Conservation (phyloP, 106 monocot genomes). For the Vanilla planifolia region DNA sequence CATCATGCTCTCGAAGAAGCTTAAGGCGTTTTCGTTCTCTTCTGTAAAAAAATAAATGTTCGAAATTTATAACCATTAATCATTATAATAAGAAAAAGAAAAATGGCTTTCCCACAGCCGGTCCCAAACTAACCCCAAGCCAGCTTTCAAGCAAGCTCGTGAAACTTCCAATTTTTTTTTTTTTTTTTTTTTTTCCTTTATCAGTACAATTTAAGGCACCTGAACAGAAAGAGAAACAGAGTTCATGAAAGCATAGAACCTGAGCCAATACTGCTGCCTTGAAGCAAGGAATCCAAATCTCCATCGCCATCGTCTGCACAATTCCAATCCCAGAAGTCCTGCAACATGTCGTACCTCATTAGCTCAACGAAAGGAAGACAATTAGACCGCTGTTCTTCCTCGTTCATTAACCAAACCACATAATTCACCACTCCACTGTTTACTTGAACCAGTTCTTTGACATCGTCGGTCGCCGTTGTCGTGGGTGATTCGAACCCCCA, state of each 20-base stretch:
- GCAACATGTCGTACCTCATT: not conserved
- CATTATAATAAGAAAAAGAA: too few species aligned
- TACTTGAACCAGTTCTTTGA: conserved; percentile 27
- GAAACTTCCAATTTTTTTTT: too few species aligned
- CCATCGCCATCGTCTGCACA: conserved; percentile 12
- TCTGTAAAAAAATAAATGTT: not conserved
- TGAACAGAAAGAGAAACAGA: not conserved
- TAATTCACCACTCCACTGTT: not conserved
- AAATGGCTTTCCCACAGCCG: too few species aligned
- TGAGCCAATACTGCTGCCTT: not conserved
- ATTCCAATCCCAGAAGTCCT: conserved; percentile 65
- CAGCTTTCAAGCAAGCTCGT: too few species aligned
- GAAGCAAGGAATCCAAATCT: conserved; percentile 7
- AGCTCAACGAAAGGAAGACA: not conserved
- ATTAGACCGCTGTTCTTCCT: not conserved
- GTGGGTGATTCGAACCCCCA: not conserved
- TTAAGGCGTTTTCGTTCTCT: not conserved
- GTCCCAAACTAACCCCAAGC: too few species aligned
- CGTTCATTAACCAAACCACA: not conserved
- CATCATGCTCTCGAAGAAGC: not conserved
- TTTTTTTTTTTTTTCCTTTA: not conserved
- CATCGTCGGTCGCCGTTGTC: conserved; percentile 13
- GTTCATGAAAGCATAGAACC: not conserved
- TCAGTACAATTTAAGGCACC: not conserved
- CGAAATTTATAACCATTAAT: not conserved